Evolutionary conservation across 164 flowering plant genomes (phyloP), one percentile per base, ranked within the genome.

Genomic region (Euptelea pleiosperma): DNA sequence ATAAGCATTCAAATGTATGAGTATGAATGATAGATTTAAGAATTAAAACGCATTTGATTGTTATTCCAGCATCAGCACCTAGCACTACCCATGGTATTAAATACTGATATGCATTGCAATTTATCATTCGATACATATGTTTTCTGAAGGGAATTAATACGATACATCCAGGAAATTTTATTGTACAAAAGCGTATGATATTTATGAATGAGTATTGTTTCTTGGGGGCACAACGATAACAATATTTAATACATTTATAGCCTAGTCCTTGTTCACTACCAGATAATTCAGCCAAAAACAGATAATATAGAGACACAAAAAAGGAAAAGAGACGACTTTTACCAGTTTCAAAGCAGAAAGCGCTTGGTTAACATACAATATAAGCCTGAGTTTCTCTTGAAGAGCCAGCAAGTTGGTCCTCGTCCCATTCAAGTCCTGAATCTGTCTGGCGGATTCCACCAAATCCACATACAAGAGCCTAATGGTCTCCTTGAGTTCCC

Each of bases 271-370:
- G n/a, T n/a, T n/a, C n/a, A n/a, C n/a, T n/a, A n/a, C n/a, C n/a
- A n/a, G n/a, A n/a, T n/a, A n/a, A n/a, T n/a, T n/a, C n/a, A n/a
- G n/a, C n/a, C n/a, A n/a, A n/a, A n/a, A n/a, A n/a, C n/a, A n/a
- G n/a, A n/a, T n/a, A n/a, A n/a, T n/a, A n/a, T 16, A 41, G 11
- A 50, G 16, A 25, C 10, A 24, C 8, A 10, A 29, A 35, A 19
- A 12, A 11, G 25, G 12, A 15, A 49, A 33, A 30, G 6, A 12
- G 10, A 36, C 6, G 16, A 45, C 11, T 30, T 18, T 47, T 71
- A 93, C 99, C 91, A 94, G 51, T 68, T 85, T 87, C 49, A 94
- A 92, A 42, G 98, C 83, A 0, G 96, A 78, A 0, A 91, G 73
- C 11, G 99, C 95, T 63, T 94, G 99, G 52, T 82, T 89, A 35